Conservation (phyloP, 169 alveolate species). For the Plasmodium gaboni region DNA sequence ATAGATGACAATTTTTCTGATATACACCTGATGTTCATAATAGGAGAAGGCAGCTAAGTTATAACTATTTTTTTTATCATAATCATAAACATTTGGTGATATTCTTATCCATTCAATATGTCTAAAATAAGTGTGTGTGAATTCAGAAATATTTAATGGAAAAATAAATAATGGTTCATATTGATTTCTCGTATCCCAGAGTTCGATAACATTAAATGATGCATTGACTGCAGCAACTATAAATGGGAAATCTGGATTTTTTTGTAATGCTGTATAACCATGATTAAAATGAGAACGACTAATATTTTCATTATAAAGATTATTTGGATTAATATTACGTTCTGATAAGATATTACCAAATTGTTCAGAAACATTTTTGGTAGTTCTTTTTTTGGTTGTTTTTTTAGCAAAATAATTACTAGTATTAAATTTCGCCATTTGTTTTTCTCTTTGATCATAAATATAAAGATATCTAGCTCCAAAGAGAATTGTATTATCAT, state of each 20-base stretch:
- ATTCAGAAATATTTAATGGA: constrained; percentile 82
- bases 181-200: constrained; percentile 84
- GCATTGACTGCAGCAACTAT: constrained; percentile 81
- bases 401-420: constrained; percentile 2
- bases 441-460: constrained; percentile 75
- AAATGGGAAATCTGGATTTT: constrained; percentile 78
- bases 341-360: neutral
- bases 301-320: constrained; percentile 19
- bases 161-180: constrained; percentile 80
- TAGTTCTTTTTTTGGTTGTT: constrained; percentile 1
- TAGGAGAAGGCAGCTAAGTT: constrained; percentile 57
- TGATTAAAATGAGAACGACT: constrained; percentile 22
- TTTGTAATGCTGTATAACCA: constrained; percentile 81
- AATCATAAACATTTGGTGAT: neutral
- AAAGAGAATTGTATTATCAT: constrained; percentile 74
- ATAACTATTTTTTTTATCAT: constrained; percentile 2
- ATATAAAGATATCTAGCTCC: constrained; percentile 78
- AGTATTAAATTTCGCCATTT: constrained; percentile 39
- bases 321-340: neutral
- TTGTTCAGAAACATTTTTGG: neutral
- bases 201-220: constrained; percentile 76
- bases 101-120: constrained; percentile 79
- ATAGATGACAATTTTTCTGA: constrained; percentile 34
- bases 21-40: constrained; percentile 31
- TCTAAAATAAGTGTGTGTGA: constrained; percentile 78